Evolutionary conservation across 495 filamentous ascomycete genomes (phyloP).

Genomic region (Lichina pygmaea): DNA sequence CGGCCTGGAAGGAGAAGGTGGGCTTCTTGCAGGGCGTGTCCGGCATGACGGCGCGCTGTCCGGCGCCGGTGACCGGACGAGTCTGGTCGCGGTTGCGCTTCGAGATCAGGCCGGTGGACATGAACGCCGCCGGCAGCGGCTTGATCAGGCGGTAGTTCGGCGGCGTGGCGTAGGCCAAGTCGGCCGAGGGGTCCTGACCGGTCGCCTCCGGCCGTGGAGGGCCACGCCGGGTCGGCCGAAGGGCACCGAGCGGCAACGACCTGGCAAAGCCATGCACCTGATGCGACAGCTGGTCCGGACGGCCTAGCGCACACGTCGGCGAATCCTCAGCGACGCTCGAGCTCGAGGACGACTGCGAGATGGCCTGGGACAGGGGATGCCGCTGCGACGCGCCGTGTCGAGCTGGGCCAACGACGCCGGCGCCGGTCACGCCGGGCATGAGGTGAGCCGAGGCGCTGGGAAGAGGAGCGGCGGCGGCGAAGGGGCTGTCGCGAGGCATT

Average conservation of each 20-base stretch:
- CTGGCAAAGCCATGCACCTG: constrained; percentile 46
- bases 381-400: constrained; percentile 20
- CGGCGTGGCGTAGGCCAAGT: constrained; percentile 48
- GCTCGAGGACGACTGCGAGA: constrained; percentile 60
- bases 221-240: constrained; percentile 16
- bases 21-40: constrained; percentile 89
- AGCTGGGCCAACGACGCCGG: constrained; percentile 8
- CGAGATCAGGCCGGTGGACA: constrained; percentile 81
- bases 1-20: constrained; percentile 32
- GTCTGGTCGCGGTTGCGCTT: constrained; percentile 36
- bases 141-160: constrained; percentile 61
- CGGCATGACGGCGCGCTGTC: constrained; percentile 35
- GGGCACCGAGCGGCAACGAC: constrained; percentile 46
- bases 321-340: constrained; percentile 49
- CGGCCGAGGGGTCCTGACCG: constrained; percentile 19
- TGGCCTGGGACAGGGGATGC: constrained; percentile 63
- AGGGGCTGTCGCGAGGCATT: constrained; percentile 32
- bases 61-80: constrained; percentile 15
- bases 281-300: constrained; percentile 22
- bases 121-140: constrained; percentile 65
- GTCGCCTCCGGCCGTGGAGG: constrained; percentile 12
- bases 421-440: constrained; percentile 8
- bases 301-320: constrained; percentile 34
- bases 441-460: constrained; percentile 27
- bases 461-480: constrained; percentile 22